Evolutionary conservation across 1,139 yeast genomes (phyloP).

Genomic region (Citeromyces hawaiiensis): DNA sequence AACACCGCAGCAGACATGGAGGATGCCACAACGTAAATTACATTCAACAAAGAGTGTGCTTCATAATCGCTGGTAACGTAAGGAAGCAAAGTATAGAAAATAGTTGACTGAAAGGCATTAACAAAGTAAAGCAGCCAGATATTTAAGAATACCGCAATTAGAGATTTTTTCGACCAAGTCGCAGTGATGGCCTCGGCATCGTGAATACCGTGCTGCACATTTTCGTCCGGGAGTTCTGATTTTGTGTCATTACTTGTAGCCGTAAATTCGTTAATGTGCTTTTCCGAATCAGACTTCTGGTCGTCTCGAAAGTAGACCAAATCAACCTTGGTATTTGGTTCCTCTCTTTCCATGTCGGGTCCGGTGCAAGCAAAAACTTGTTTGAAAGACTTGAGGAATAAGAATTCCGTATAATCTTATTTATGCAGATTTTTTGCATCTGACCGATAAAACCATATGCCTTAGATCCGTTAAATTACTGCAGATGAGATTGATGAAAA

Average conservation of each 20-base stretch:
- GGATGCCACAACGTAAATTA: conserved; percentile 16
- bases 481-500: too few species aligned
- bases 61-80: conserved; percentile 8
- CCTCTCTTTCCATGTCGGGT: background rate
- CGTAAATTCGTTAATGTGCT: background rate
- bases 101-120: conserved; percentile 10
- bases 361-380: background rate
- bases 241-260: background rate
- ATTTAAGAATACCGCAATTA: conserved; percentile 7
- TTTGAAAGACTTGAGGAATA: too few species aligned
- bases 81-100: conserved; percentile 6
- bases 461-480: background rate
- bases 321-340: background rate
- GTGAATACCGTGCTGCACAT: conserved; percentile 5
- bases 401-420: background rate
- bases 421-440: too few species aligned
- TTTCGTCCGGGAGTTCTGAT: background rate
- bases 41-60: conserved; percentile 11
- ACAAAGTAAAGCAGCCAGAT: conserved; percentile 12
- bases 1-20: conserved; percentile 38
- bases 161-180: conserved; percentile 10
- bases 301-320: background rate
- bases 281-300: background rate
- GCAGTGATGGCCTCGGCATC: conserved; percentile 9
- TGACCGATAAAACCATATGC: too few species aligned